Evolutionary conservation across 179 eudicot genomes (phyloP), one percentile per base, ranked within the genome.

Genomic region (Patellifolia procumbens): DNA sequence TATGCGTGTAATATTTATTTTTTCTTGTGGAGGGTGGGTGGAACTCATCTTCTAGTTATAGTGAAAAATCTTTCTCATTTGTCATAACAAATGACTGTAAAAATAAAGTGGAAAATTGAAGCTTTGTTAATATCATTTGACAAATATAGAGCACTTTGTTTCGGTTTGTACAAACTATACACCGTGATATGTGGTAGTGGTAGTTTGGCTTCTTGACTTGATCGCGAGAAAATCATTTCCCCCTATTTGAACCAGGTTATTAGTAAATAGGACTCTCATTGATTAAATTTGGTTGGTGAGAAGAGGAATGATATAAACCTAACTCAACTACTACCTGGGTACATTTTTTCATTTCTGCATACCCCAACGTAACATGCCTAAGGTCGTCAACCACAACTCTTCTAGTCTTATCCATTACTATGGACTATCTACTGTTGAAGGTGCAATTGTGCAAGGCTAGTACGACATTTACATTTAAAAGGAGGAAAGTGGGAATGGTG

Each of bases 91-190:
- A 60, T 72, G 45, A n/a, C 13, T 75, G 64, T 39, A 70, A 52
- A 70, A 68, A 39, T 31, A 80, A 61, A 39, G 26, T 3, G 51
- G 46, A 20, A 63, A 53, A 37, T 22, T 12, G 12, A 3, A 39
- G 48, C 69, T 22, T n/a, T 72, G 58, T 72, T 63, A 37, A 51
- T 71, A 24, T 78, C 3, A 42, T 4, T 42, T 58, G 28, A 6
- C 51, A 56, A 5, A 42, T 59, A 59, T 72, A 59, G 17, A 35
- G 34, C 34, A n/a, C 12, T 31, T 53, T 16, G 58, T 45, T 68
- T 68, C 24, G n/a, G 48, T 29, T 29, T 61, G 20, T 16, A 32
- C 32, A 61, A 34, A 59, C 28, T 3, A 59, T 63, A 45, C 7
- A 5, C 19, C 17, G 7, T 34, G 20, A 6, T 35, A 16, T 4